phyloP scores from a whole-genome alignment of 1,139 yeast species.

The Wickerhamomyces sp. region DNA sequence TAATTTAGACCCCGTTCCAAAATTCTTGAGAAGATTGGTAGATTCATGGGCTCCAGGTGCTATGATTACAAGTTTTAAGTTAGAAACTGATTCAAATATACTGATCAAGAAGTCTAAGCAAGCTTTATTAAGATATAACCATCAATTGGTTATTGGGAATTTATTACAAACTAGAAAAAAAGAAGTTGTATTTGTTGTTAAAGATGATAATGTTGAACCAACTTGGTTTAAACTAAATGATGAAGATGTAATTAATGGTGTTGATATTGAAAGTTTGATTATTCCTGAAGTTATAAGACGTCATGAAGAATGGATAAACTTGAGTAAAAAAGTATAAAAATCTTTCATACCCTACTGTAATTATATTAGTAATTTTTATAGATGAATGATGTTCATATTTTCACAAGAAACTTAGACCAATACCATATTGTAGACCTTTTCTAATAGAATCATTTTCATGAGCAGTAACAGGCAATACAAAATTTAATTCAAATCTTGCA shows the following conservation, averaged over 20 bases:
- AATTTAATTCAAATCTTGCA: constrained; percentile 88
- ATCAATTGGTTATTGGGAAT: constrained; percentile 93
- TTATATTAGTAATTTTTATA: no score
- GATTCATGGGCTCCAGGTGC: constrained; percentile 95
- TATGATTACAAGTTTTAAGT: constrained; percentile 89
- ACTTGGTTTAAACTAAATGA: constrained; percentile 50
- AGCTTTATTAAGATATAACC: constrained; percentile 81
- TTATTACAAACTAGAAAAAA: constrained; percentile 81
- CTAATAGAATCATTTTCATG: constrained; percentile 63
- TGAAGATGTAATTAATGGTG: constrained; percentile 32
- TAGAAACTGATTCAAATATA: constrained; percentile 79
- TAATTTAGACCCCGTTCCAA: constrained; percentile 92
- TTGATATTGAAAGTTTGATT: constrained; percentile 71
- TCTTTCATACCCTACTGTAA: no score
- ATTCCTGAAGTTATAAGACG: constrained; percentile 66
- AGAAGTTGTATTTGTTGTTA: constrained; percentile 82
- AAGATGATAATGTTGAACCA: constrained; percentile 30
- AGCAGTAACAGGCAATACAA: constrained; percentile 69
- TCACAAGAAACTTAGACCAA: constrained; percentile 79
- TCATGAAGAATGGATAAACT: constrained; percentile 57
- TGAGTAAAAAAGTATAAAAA: neutral
- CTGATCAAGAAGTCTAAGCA: constrained; percentile 69
- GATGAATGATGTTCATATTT: no score
- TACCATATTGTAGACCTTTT: constrained; percentile 91
- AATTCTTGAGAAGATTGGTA: constrained; percentile 80